Evolutionary conservation across 2,329 filamentous ascomycete species (phyloP).

Genomic region (Phialocephala sp.): DNA sequence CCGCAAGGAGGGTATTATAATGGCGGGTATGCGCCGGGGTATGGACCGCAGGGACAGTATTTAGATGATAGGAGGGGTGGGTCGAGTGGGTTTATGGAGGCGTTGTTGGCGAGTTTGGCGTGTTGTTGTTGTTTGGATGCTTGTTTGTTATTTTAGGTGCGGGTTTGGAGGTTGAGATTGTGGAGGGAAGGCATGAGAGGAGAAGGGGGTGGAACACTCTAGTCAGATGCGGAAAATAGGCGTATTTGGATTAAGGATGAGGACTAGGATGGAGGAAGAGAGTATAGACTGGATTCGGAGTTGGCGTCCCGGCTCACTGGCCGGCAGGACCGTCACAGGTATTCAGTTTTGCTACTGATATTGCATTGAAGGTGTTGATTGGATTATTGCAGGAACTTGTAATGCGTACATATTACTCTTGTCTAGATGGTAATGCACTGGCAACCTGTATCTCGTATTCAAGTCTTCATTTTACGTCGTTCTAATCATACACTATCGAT

Average conservation of each 20-base stretch:
- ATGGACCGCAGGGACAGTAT: slow-evolving; percentile 47
- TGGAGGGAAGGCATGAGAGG: not conserved
- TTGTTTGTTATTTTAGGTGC: slow-evolving; percentile 52
- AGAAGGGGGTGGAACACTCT: too few species aligned
- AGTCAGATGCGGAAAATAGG: too few species aligned
- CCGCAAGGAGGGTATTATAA: slow-evolving; percentile 28
- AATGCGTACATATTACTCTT: slow-evolving; percentile 11
- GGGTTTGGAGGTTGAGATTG: too few species aligned
- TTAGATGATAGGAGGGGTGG: slow-evolving; percentile 43
- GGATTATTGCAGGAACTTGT: slow-evolving; percentile 13
- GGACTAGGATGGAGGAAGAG: not conserved
- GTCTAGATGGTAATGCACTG: not conserved
- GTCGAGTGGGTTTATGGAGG: slow-evolving; percentile 47
- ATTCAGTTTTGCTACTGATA: not conserved
- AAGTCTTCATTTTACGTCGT: not conserved
- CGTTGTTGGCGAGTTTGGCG: slow-evolving; percentile 50
- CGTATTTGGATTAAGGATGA: not conserved
- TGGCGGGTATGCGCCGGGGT: slow-evolving; percentile 35
- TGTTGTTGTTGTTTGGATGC: slow-evolving; percentile 57
- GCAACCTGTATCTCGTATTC: not conserved
- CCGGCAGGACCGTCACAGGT: slow-evolving; percentile 22
- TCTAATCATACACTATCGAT: slow-evolving; percentile 55
- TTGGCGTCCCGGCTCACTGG: slow-evolving; percentile 11
- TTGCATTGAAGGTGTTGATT: slow-evolving; percentile 11
- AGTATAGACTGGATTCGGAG: slow-evolving; percentile 5